A percentile compares a stretch with the other conserved stretches of the same genome.
phyloP scores from a whole-genome alignment of 306 rosid genomes.

The Cicer pinnatifidum region DNA sequence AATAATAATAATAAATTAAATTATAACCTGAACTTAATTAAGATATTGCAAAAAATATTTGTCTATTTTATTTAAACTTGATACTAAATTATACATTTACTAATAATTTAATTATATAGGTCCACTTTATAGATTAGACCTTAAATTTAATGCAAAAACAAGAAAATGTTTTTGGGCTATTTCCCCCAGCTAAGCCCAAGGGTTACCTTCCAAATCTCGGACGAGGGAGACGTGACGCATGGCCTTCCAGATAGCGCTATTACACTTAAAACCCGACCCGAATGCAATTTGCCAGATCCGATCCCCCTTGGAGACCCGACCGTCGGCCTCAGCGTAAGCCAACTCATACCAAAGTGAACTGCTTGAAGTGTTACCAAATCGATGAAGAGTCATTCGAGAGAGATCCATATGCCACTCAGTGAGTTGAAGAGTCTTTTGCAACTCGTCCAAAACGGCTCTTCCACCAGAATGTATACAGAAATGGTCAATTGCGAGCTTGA shows the following conservation, averaged over 20 bases:
- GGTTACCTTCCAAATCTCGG: slow-evolving; percentile 62
- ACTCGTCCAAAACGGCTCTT: slow-evolving; percentile 78
- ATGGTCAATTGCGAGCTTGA: slow-evolving; percentile 87
- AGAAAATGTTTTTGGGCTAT: too few species aligned
- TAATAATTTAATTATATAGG: too few species aligned
- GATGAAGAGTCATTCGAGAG: slow-evolving; percentile 82
- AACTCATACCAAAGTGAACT: slow-evolving; percentile 93
- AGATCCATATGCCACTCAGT: slow-evolving; percentile 96
- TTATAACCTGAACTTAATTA: too few species aligned
- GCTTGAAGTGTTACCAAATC: slow-evolving; percentile 92
- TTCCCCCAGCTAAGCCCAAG: slow-evolving; percentile 48
- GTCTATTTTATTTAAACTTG: too few species aligned
- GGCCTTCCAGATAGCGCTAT: slow-evolving; percentile 89
- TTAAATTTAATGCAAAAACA: too few species aligned
- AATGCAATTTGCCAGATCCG: slow-evolving; percentile 93
- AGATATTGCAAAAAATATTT: too few species aligned
- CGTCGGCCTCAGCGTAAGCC: slow-evolving; percentile 83
- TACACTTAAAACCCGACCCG: slow-evolving; percentile 95
- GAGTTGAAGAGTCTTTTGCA: slow-evolving; percentile 78
- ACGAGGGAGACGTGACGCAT: slow-evolving; percentile 43
- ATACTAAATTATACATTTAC: too few species aligned
- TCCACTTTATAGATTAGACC: too few species aligned
- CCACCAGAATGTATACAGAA: slow-evolving; percentile 96
- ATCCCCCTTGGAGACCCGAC: slow-evolving; percentile 63
- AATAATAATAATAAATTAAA: too few species aligned